phyloP scores from a whole-genome alignment of 2,329 filamentous ascomycete species.

The Penicillium freii region DNA sequence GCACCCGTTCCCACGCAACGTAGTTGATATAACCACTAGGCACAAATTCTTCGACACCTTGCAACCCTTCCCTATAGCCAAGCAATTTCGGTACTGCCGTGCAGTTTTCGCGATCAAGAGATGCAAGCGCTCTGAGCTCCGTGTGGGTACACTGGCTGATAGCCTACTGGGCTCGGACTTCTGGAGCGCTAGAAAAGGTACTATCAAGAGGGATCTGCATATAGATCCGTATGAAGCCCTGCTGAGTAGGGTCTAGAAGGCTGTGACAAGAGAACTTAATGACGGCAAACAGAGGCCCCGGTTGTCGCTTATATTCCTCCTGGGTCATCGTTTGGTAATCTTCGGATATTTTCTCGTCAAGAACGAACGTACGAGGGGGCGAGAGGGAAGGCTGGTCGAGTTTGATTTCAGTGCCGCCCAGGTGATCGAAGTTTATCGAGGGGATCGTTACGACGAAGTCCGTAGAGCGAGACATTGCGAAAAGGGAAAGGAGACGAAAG shows the following conservation, averaged over 20 bases:
- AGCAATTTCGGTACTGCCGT: neutral
- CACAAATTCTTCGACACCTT: neutral
- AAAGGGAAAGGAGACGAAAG: neutral
- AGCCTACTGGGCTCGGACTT: neutral
- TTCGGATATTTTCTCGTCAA: neutral
- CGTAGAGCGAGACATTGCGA: neutral
- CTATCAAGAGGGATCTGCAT: neutral
- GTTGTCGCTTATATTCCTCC: neutral
- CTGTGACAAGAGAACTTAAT: neutral
- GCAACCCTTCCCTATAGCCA: neutral
- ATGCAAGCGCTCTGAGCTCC: neutral
- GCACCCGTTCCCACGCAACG: constrained; percentile 1
- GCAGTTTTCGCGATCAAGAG: neutral
- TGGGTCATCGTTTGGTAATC: neutral
- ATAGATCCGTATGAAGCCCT: constrained; percentile 1
- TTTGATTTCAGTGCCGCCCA: neutral
- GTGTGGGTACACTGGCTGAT: neutral
- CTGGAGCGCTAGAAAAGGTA: neutral
- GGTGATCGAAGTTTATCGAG: neutral
- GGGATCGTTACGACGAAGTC: too few relatives aligned
- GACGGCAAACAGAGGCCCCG: neutral
- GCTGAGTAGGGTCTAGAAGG: neutral
- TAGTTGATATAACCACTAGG: neutral
- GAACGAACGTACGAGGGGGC: neutral
- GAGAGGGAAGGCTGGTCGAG: neutral